Percentiles rank a stretch among this genome's conserved stretches.
Evolutionary conservation across 768 basidiomycete species (phyloP).

Genomic region (Lentinula lateritia): DNA sequence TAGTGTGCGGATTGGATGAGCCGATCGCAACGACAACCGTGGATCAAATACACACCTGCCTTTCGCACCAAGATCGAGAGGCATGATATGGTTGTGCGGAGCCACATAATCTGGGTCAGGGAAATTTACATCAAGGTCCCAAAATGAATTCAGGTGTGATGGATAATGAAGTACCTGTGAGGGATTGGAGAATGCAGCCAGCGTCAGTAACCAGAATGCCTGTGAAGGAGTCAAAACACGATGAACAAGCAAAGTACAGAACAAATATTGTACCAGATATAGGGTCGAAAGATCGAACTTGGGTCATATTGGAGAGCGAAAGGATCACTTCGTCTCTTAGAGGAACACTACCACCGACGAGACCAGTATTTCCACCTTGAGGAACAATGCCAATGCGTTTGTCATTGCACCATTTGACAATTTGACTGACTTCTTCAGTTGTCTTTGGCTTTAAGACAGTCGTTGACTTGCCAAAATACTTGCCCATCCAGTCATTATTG

Average conservation of each 20-base stretch:
- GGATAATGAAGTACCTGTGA: conserved; percentile 33
- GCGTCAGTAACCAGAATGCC: conserved; percentile 92
- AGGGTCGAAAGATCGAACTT: conserved; percentile 77
- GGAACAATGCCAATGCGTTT: conserved; percentile 87
- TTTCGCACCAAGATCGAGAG: conserved; percentile 92
- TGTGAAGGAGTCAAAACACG: conserved; percentile 21
- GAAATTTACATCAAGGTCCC: neutral
- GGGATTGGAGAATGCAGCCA: conserved; percentile 85
- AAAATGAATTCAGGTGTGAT: no score
- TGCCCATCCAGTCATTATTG: conserved; percentile 96
- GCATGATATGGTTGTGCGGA: conserved; percentile 91
- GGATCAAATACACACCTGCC: conserved; percentile 56
- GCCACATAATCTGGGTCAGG: conserved; percentile 58
- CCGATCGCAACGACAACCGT: neutral
- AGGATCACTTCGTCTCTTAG: conserved; percentile 83
- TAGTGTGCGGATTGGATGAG: conserved; percentile 3
- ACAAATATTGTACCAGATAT: conserved; percentile 57
- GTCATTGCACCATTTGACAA: conserved; percentile 82
- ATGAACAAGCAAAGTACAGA: conserved; percentile 7
- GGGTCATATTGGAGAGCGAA: conserved; percentile 76
- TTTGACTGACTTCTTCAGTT: conserved; percentile 81
- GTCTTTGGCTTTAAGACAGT: conserved; percentile 88
- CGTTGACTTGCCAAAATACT: conserved; percentile 79
- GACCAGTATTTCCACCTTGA: conserved; percentile 97
- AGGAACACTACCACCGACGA: conserved; percentile 94